These are phyloP conservation scores for Goffeauzyma gilvescens DNA, from an alignment of 768 basidiomycete species.

Conservation along the genomic window DNA sequence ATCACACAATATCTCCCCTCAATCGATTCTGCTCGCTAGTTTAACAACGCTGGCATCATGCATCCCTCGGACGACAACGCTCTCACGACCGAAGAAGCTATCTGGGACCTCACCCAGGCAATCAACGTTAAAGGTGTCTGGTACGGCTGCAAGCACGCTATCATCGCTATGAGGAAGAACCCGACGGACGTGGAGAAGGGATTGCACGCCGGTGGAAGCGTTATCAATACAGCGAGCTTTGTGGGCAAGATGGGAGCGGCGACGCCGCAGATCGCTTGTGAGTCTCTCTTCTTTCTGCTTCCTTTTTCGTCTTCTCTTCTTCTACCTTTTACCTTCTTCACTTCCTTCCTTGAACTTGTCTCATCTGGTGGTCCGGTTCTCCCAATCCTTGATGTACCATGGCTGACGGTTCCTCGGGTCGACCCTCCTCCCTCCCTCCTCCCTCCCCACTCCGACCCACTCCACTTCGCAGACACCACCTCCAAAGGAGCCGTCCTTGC, in stretches of 20 bases:
- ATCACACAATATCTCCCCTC: neutral
- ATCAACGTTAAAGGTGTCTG: conserved; percentile 98
- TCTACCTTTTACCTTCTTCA: too few species aligned
- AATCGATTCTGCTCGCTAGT: conserved; percentile 38
- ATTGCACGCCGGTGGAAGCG: conserved; percentile 50
- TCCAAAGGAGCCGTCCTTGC: conserved; percentile 97
- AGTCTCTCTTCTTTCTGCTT: conserved; percentile 23
- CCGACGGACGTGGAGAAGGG: conserved; percentile 61
- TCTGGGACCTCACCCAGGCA: conserved; percentile 55
- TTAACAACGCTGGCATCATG: conserved; percentile 99
- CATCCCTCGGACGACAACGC: conserved; percentile 86
- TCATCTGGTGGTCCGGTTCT: too few species aligned
- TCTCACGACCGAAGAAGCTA: conserved; percentile 82
- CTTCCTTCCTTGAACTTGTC: too few species aligned
- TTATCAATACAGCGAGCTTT: conserved; percentile 97
- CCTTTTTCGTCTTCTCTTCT: neutral
- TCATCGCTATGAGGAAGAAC: conserved; percentile 77
- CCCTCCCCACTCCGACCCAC: too few species aligned
- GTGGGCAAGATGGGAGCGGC: conserved; percentile 91
- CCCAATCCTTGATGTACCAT: too few species aligned
- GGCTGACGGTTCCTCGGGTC: too few species aligned
- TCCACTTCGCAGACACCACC: conserved; percentile 70
- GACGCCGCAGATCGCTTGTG: conserved; percentile 94
- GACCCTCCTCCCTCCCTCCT: too few species aligned
- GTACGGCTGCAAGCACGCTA: conserved; percentile 98